These are phyloP conservation scores for Verticillium nubilum DNA, from an alignment of 2,329 filamentous ascomycete genomes.

Conservation along the genomic window DNA sequence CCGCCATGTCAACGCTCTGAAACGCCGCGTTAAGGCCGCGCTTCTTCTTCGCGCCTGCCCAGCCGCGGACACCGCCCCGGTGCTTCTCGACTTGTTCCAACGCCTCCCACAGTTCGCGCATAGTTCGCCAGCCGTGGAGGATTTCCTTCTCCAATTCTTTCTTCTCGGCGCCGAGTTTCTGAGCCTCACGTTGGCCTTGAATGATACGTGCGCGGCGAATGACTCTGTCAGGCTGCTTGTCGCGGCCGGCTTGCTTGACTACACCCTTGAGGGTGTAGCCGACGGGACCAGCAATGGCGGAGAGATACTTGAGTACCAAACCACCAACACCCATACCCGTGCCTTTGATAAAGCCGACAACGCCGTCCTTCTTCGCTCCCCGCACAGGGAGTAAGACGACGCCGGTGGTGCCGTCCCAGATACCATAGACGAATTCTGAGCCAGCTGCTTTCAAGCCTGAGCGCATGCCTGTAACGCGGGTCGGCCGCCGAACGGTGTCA, in stretches of 20 bases:
- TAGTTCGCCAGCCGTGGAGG: conserved; percentile 33
- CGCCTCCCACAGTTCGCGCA: conserved; percentile 31
- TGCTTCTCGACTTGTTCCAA: conserved; percentile 25
- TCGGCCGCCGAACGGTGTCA: conserved; percentile 59
- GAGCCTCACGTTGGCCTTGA: conserved; percentile 47
- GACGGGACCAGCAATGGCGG: conserved; percentile 54
- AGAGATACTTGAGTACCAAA: conserved; percentile 59
- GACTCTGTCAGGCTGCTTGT: conserved; percentile 44
- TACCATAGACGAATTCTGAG: conserved; percentile 55
- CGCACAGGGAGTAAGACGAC: conserved; percentile 54
- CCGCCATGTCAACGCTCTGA: conserved; percentile 42
- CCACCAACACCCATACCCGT: conserved; percentile 59
- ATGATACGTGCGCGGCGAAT: conserved; percentile 53
- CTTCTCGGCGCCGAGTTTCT: conserved; percentile 25
- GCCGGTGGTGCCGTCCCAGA: conserved; percentile 62
- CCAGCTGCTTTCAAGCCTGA: conserved; percentile 58
- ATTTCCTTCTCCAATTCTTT: conserved; percentile 23
- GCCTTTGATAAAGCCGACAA: conserved; percentile 42
- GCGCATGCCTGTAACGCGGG: conserved; percentile 58
- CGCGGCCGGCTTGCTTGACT: conserved; percentile 52
- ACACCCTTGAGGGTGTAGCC: conserved; percentile 61
- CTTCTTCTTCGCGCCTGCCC: conserved; percentile 24
- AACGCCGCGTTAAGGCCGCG: conserved; percentile 39
- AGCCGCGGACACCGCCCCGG: conserved; percentile 27
- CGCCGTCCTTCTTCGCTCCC: conserved; percentile 49